phyloP scores from a whole-genome alignment of 129 eudicot species.

The Saussurea involucrata region DNA sequence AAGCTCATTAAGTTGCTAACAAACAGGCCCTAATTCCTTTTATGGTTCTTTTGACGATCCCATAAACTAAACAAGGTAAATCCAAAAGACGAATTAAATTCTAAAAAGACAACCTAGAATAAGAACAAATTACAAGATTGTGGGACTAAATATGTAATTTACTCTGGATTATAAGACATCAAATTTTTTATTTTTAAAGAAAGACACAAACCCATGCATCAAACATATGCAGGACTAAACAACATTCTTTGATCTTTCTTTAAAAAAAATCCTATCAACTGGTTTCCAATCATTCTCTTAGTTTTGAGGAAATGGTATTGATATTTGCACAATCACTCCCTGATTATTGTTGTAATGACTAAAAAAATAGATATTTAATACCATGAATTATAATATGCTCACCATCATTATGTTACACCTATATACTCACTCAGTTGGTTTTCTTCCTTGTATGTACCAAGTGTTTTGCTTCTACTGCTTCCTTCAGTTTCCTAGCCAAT shows the following conservation, averaged over 20 bases:
- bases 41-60: no score
- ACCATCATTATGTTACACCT: background rate
- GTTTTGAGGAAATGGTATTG: no score
- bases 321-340: no score
- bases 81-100: no score
- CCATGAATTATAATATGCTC: background rate
- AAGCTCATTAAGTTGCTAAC: no score
- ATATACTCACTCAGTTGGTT: background rate
- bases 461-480: slow-evolving; percentile 39
- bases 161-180: background rate
- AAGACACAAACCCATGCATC: background rate
- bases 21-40: no score
- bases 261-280: background rate
- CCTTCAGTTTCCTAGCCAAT: slow-evolving; percentile 55
- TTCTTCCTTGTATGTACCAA: no score
- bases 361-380: background rate
- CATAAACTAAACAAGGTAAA: no score
- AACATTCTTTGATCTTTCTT: background rate
- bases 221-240: background rate
- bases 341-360: background rate
- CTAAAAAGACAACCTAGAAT: no score
- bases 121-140: no score
- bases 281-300: background rate
- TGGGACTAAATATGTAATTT: no score
- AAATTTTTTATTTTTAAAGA: no score